Conservation (phyloP, 2,329 filamentous ascomycete species). For the Sphaerulina vaccinii region DNA sequence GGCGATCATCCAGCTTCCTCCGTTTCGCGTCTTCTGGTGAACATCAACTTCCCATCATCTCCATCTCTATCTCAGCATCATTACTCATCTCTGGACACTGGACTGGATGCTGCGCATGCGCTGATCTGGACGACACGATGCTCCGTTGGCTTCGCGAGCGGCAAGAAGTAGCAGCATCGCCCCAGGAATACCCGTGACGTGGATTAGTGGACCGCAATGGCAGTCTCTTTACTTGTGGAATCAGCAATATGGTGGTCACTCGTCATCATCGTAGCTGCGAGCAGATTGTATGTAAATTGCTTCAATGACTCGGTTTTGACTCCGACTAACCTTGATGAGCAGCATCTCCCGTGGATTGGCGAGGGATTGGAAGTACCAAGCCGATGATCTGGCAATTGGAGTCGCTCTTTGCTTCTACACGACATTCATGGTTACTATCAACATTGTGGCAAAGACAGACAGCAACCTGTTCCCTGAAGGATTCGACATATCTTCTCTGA, state of each 20-base stretch:
- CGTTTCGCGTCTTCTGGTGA: no score
- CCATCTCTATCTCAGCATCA: neutral
- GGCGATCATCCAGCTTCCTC: no score
- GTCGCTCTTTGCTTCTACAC: constrained; percentile 52
- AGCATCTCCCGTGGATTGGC: constrained; percentile 47
- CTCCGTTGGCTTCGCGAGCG: constrained; percentile 9
- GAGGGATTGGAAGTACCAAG: constrained; percentile 51
- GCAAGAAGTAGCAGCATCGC: constrained; percentile 10
- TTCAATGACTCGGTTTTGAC: neutral
- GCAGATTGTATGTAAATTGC: constrained; percentile 42
- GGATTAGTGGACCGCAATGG: constrained; percentile 15
- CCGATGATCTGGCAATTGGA: constrained; percentile 60
- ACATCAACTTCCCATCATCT: no score
- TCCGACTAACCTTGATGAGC: neutral
- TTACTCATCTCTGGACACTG: neutral
- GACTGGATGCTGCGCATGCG: constrained; percentile 1
- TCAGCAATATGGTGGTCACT: constrained; percentile 24
- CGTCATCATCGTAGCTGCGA: constrained; percentile 41
- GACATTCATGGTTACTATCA: constrained; percentile 50
- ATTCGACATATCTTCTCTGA: constrained; percentile 46
- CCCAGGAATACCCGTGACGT: constrained; percentile 15
- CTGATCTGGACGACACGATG: constrained; percentile 10
- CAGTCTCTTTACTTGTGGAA: constrained; percentile 42
- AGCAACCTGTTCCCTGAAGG: constrained; percentile 48
- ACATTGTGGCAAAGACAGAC: constrained; percentile 42